These are phyloP conservation scores for Ascochyta pisi DNA, from an alignment of 2,329 filamentous ascomycete genomes.

Conservation along the genomic window DNA sequence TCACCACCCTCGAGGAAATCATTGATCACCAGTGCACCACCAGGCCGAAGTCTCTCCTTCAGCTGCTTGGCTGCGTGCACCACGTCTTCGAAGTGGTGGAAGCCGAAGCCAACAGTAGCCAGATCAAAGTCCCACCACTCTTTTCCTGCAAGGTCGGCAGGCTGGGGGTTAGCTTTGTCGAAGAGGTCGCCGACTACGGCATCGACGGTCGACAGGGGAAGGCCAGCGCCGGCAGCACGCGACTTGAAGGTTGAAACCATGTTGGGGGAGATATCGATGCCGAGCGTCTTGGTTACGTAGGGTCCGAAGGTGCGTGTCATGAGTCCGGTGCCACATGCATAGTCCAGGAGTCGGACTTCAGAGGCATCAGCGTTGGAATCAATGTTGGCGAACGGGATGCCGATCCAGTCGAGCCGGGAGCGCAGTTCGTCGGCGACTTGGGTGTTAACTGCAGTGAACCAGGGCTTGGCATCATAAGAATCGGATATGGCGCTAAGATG, in stretches of 20 bases:
- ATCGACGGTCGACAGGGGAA: slow-evolving; percentile 26
- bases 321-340: slow-evolving; percentile 75
- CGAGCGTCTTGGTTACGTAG: slow-evolving; percentile 68
- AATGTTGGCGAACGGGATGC: slow-evolving; percentile 60
- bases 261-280: slow-evolving; percentile 73
- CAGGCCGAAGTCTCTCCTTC: slow-evolving; percentile 66
- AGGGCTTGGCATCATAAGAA: slow-evolving; percentile 62
- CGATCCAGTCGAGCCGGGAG: slow-evolving; percentile 65
- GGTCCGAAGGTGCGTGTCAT: slow-evolving; percentile 68
- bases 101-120: slow-evolving; percentile 52
- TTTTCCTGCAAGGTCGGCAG: slow-evolving; percentile 28
- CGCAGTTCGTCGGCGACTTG: slow-evolving; percentile 64
- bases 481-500: slow-evolving; percentile 58
- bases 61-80: slow-evolving; percentile 65
- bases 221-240: slow-evolving; percentile 51
- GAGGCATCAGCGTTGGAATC: slow-evolving; percentile 41
- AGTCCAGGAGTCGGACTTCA: slow-evolving; percentile 68
- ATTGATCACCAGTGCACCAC: slow-evolving; percentile 71
- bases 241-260: slow-evolving; percentile 75
- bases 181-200: slow-evolving; percentile 49
- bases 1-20: slow-evolving; percentile 68
- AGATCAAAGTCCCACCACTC: slow-evolving; percentile 53
- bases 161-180: slow-evolving; percentile 30
- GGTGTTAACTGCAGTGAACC: slow-evolving; percentile 60
- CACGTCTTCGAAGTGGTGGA: slow-evolving; percentile 65